Conservation (phyloP, 148 eudicot genomes). For the Gaultheria prostrata region DNA sequence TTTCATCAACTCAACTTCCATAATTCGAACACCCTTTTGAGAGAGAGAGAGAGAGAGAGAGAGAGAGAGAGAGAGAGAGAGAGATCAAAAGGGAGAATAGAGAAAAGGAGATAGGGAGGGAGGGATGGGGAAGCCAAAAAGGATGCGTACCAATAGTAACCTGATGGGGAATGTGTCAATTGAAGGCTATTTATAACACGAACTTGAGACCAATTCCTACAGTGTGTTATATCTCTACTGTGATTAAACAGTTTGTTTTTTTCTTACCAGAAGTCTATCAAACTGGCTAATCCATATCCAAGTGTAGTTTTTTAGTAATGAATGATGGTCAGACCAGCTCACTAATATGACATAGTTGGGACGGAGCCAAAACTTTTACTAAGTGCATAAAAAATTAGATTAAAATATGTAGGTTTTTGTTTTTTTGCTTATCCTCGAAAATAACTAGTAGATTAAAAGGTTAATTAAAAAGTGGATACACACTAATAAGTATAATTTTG, state of each 20-base stretch:
- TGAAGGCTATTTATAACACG: constrained; percentile 16
- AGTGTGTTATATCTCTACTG: not conserved
- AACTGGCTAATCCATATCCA: too few relatives aligned
- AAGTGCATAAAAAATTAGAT: too few relatives aligned
- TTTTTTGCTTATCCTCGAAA: too few relatives aligned
- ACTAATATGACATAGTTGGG: too few relatives aligned
- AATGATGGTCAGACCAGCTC: too few relatives aligned
- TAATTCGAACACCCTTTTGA: not conserved
- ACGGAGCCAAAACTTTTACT: too few relatives aligned
- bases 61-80: not conserved
- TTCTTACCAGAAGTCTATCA: too few relatives aligned
- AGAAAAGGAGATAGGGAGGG: not conserved
- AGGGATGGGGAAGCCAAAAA: not conserved
- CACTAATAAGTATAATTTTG: too few relatives aligned
- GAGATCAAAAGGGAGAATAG: not conserved
- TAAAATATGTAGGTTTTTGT: too few relatives aligned
- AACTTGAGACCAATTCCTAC: not conserved
- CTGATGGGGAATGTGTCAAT: constrained; percentile 18
- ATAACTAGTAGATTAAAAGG: too few relatives aligned
- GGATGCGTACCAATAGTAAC: not conserved
- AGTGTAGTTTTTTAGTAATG: too few relatives aligned
- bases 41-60: not conserved
- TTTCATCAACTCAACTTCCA: constrained; percentile 15
- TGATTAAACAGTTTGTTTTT: not conserved
- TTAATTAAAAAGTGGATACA: too few relatives aligned